phyloP scores from a whole-genome alignment of 2,329 filamentous ascomycete genomes.

The Annulohypoxylon truncatum region DNA sequence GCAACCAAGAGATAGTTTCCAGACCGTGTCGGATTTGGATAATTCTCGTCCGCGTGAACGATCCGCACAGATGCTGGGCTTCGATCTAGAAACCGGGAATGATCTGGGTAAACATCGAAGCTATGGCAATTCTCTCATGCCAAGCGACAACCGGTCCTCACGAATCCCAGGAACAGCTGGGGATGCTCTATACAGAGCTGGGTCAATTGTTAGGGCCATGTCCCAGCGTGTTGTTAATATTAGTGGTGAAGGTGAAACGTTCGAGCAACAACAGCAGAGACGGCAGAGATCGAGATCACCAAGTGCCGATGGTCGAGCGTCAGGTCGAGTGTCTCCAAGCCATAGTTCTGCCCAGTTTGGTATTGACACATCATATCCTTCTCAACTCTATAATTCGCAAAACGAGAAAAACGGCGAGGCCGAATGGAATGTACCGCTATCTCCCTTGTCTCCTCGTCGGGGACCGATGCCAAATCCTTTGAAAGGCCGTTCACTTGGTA shows the following conservation, averaged over 20 bases:
- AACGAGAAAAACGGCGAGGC: conserved; percentile 59
- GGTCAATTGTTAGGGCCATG: conserved; percentile 84
- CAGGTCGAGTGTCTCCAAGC: conserved; percentile 61
- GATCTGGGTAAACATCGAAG: conserved; percentile 63
- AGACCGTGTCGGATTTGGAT: conserved; percentile 63
- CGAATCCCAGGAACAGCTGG: conserved; percentile 71
- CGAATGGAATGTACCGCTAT: conserved; percentile 48
- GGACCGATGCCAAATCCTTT: conserved; percentile 76
- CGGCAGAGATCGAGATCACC: conserved; percentile 69
- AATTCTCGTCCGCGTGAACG: conserved; percentile 61
- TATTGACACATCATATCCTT: conserved; percentile 63
- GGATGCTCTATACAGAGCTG: conserved; percentile 73
- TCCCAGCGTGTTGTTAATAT: conserved; percentile 98
- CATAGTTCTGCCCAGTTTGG: conserved; percentile 59
- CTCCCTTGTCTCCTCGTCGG: conserved; percentile 51
- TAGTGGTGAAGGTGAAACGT: conserved; percentile 87
- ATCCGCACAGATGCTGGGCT: conserved; percentile 64
- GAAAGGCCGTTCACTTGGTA: conserved; percentile 84
- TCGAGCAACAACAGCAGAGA: conserved; percentile 78
- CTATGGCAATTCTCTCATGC: conserved; percentile 67
- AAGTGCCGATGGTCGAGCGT: conserved; percentile 63
- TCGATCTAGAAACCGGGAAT: conserved; percentile 68
- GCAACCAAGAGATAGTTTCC: conserved; percentile 65
- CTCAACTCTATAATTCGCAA: conserved; percentile 58
- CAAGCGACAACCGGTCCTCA: conserved; percentile 65